phyloP scores from a whole-genome alignment of 2,329 filamentous ascomycete genomes.

The Clonostachys solani region DNA sequence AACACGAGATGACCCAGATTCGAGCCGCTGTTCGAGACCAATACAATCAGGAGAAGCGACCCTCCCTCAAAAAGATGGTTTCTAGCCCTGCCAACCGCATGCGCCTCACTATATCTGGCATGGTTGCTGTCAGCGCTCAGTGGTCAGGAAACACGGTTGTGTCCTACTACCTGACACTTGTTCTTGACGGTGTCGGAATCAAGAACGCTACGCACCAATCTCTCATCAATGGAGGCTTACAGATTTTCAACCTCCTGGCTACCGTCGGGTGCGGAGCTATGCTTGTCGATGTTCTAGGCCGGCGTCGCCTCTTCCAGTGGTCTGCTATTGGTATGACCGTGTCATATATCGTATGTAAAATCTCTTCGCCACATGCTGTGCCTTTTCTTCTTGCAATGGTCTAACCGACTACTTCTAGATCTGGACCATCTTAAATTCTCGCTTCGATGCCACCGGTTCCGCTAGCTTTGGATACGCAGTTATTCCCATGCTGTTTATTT shows the following conservation, averaged over 20 bases:
- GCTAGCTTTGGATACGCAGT: no score
- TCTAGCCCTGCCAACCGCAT: slow-evolving; percentile 58
- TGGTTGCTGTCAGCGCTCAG: slow-evolving; percentile 60
- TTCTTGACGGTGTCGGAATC: slow-evolving; percentile 32
- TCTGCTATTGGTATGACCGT: slow-evolving; percentile 35
- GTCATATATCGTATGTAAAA: slow-evolving; percentile 37
- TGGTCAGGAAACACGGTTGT: slow-evolving; percentile 55
- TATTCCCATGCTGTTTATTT: no score
- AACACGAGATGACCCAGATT: slow-evolving; percentile 62
- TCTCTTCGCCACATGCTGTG: slow-evolving; percentile 40
- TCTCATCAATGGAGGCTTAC: slow-evolving; percentile 30
- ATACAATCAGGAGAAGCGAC: slow-evolving; percentile 38
- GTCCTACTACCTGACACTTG: slow-evolving; percentile 24
- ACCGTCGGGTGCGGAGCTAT: slow-evolving; percentile 29
- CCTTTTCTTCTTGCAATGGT: slow-evolving; percentile 9
- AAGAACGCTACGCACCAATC: slow-evolving; percentile 28
- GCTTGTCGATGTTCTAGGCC: slow-evolving; percentile 18
- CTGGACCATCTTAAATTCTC: slow-evolving; percentile 30
- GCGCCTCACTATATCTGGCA: slow-evolving; percentile 53
- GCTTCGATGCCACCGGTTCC: no score
- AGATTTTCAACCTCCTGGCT: slow-evolving; percentile 10
- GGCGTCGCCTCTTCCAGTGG: slow-evolving; percentile 40
- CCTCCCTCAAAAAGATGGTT: slow-evolving; percentile 54
- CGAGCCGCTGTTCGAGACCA: slow-evolving; percentile 55
- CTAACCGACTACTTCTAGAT: slow-evolving; percentile 4